Evolutionary conservation across 352 stramenopile genomes (phyloP).

Genomic region (Lagenidium sp.): DNA sequence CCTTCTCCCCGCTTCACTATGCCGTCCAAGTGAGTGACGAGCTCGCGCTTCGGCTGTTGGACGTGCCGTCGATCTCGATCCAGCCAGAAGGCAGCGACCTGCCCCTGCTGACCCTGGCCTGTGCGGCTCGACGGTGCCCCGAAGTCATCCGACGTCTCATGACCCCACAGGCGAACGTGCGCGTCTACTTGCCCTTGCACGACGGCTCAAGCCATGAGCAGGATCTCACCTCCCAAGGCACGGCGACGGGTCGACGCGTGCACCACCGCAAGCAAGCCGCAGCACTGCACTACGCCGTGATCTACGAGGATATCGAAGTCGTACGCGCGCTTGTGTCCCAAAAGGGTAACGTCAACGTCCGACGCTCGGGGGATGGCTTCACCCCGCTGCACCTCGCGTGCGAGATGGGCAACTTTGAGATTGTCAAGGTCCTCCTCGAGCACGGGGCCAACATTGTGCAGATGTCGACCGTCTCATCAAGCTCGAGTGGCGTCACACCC

Average conservation of each 20-base stretch:
- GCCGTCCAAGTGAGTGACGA: conserved; percentile 37
- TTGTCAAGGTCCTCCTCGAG: conserved; percentile 36
- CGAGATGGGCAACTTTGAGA: conserved; percentile 35
- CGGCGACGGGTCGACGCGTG: no score
- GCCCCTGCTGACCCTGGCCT: conserved; percentile 42
- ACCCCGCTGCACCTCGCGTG: conserved; percentile 60
- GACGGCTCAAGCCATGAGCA: conserved; percentile 11
- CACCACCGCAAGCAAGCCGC: conserved; percentile 45
- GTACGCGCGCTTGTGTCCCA: conserved; percentile 22
- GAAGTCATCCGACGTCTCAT: conserved; percentile 34
- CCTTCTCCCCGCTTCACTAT: conserved; percentile 53
- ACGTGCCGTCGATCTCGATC: conserved; percentile 17
- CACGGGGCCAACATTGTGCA: conserved; percentile 42
- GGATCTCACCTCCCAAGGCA: background rate
- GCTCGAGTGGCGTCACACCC: conserved; percentile 29
- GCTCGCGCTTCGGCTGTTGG: conserved; percentile 23
- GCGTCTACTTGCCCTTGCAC: conserved; percentile 45
- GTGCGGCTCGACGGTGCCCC: conserved; percentile 29
- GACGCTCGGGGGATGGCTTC: conserved; percentile 47
- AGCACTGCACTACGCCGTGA: conserved; percentile 54
- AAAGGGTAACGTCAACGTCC: conserved; percentile 42
- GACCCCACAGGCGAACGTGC: conserved; percentile 42
- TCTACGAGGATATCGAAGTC: conserved; percentile 42
- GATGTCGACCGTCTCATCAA: conserved; percentile 28
- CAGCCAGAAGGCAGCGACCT: conserved; percentile 43